Conservation (phyloP, 352 stramenopile genomes). For the Pythium volutum region DNA sequence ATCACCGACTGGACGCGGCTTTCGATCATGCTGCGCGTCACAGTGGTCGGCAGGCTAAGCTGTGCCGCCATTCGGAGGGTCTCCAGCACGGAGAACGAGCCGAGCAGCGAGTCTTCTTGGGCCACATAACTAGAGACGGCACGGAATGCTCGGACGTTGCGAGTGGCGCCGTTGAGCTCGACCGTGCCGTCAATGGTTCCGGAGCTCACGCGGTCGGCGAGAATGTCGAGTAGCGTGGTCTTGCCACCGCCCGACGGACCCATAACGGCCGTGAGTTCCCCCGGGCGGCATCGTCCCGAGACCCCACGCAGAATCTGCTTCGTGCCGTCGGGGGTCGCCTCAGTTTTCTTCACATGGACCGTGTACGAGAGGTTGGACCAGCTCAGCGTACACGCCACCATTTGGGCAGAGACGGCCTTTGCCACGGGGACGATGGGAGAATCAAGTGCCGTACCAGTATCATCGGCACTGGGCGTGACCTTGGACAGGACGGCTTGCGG, state of each 20-base stretch:
- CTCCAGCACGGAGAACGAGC: slow-evolving; percentile 65
- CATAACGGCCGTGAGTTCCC: slow-evolving; percentile 68
- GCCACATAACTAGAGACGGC: slow-evolving; percentile 62
- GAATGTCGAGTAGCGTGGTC: slow-evolving; percentile 59
- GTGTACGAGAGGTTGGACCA: slow-evolving; percentile 26
- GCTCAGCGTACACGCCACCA: too few species aligned
- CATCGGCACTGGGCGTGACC: too few species aligned
- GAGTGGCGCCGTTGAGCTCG: slow-evolving; percentile 46
- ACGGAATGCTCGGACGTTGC: slow-evolving; percentile 37
- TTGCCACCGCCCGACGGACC: slow-evolving; percentile 62
- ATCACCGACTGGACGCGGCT: slow-evolving; percentile 64
- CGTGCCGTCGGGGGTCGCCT: background rate
- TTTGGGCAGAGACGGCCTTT: too few species aligned
- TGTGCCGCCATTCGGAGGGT: slow-evolving; percentile 58
- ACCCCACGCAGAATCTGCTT: slow-evolving; percentile 51
- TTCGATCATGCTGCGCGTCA: slow-evolving; percentile 36
- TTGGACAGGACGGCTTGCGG: too few species aligned
- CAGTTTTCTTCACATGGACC: slow-evolving; percentile 7
- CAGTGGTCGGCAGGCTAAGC: slow-evolving; percentile 43
- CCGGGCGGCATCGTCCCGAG: slow-evolving; percentile 48
- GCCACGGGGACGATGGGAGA: too few species aligned
- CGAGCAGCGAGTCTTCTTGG: slow-evolving; percentile 57
- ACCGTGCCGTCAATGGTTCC: slow-evolving; percentile 38
- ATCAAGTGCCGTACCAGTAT: too few species aligned
- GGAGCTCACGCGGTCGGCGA: slow-evolving; percentile 45